Base-by-base conservation (phyloP, 2,329 filamentous ascomycete genomes). In the Aspergillus transmontanensis region DNA sequence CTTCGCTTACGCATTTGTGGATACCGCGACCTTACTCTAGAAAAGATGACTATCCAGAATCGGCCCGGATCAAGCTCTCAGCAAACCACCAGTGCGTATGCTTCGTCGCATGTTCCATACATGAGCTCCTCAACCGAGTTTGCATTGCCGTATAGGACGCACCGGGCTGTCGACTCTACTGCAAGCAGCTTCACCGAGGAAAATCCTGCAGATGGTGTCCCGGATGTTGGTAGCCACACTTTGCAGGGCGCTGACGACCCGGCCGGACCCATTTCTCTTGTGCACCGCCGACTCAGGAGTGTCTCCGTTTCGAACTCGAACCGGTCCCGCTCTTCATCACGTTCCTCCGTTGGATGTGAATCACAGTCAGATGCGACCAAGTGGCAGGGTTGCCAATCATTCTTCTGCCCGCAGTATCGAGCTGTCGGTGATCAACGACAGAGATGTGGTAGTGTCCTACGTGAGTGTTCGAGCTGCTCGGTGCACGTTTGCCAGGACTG, bases 1-100 rank as follows among this genome's bases (percentile, higher is more conserved):
- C 77, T 86, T 23, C 84, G 85, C 59, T 77, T 86, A 32, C 79
- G 85, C 43, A 85, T 86, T 56, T 87, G 85, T 69, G 85, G 85
- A 21, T 87, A 83, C 68, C 78, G 83, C 66, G 85, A 87, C 58
- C 79, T 87, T 62, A 76, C 80, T 32, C 75, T 82, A 26, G 85
- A 87, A 69, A 82, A 82, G 64, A 68, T 76, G 61, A 69, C 72
- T 10, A 75, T 82, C 61, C 75, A 80, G 53, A 78, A 68, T 48
- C 70, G 66, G 60, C 58, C 68, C 4, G 67, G 64, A 10, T 66
- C 61, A n/a, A 60, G 57, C 43, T 48, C 69, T 46, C 58, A 57
- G 30, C 41, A 34, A 16, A 34, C 39, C 30, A 51, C 41, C 34
- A 58, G 39, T 21, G 59, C 67, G 21, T 59, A 57, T 28, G 56